Conservation (phyloP, 2,329 filamentous ascomycete genomes). For the Ophiostoma triangulosporum region DNA sequence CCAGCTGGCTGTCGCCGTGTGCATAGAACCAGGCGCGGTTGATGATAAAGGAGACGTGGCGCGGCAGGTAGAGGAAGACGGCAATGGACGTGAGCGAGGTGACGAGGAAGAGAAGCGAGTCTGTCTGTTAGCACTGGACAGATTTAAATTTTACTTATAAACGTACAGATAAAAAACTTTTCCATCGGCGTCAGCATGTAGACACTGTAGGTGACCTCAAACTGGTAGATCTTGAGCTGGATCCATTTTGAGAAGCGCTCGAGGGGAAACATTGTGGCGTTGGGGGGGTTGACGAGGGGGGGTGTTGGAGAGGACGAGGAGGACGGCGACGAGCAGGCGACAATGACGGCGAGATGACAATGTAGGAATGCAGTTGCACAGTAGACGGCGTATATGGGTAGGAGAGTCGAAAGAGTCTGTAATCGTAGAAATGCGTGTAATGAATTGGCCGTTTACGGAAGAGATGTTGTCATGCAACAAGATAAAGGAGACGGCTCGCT, state of each 20-base stretch:
- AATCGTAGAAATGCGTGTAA: too few relatives aligned
- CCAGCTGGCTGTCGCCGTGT: conserved; percentile 53
- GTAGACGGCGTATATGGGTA: too few relatives aligned
- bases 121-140: conserved; percentile 35
- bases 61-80: conserved; percentile 80
- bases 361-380: too few relatives aligned
- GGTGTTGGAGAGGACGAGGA: background rate
- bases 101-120: conserved; percentile 84
- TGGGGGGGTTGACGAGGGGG: background rate
- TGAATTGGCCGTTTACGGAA: too few relatives aligned
- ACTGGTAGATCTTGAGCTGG: conserved; percentile 91
- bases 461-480: too few relatives aligned
- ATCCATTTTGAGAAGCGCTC: conserved; percentile 65
- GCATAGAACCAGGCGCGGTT: conserved; percentile 91
- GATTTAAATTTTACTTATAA: too few relatives aligned
- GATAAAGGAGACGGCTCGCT: too few relatives aligned
- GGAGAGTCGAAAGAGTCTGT: too few relatives aligned
- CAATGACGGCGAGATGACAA: too few relatives aligned
- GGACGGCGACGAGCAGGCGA: too few relatives aligned
- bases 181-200: conserved; percentile 97
- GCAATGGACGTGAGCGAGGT: conserved; percentile 77
- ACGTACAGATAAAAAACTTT: conserved; percentile 92
- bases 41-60: conserved; percentile 72
- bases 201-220: conserved; percentile 90
- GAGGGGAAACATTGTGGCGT: conserved; percentile 28